Conservation (phyloP, 2,329 filamentous ascomycete genomes). For the Nemania sp. region DNA sequence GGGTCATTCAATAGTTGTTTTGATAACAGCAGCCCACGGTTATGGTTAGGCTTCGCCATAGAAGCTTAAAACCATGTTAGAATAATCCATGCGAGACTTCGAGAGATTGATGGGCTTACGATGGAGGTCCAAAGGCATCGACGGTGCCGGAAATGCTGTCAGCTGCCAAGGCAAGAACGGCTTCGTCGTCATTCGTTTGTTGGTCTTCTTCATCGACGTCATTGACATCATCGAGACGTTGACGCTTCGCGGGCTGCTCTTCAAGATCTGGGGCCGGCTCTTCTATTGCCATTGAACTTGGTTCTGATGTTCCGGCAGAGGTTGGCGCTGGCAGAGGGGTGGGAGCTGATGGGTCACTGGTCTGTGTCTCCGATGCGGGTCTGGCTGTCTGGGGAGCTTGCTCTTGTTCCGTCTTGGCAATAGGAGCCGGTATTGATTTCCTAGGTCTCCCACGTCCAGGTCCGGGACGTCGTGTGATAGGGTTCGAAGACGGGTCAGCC, state of each 20-base stretch:
- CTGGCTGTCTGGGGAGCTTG: conserved; percentile 20
- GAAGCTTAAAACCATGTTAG: conserved; percentile 42
- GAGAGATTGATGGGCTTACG: conserved; percentile 42
- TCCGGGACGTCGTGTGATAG: conserved; percentile 70
- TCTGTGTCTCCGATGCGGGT: conserved; percentile 29
- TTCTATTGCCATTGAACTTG: conserved; percentile 39
- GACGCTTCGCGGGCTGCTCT: conserved; percentile 51
- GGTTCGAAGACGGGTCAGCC: conserved; percentile 65
- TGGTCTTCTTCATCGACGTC: conserved; percentile 43
- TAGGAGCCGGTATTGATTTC: conserved; percentile 55
- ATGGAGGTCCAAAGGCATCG: conserved; percentile 46
- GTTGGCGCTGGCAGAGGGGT: conserved; percentile 22
- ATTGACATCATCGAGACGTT: conserved; percentile 46
- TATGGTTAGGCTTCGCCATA: conserved; percentile 48
- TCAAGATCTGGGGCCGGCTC: conserved; percentile 43
- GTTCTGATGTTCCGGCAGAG: conserved; percentile 36
- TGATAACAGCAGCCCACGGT: conserved; percentile 28
- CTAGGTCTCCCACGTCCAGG: conserved; percentile 67
- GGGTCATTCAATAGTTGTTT: conserved; percentile 13
- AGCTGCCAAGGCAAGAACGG: conserved; percentile 48
- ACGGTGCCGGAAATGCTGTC: conserved; percentile 44
- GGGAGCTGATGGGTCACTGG: conserved; percentile 21
- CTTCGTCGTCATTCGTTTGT: conserved; percentile 44
- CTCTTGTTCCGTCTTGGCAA: conserved; percentile 29
- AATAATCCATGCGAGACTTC: not conserved